Evolutionary conservation across 176 grass and related monocot genomes (phyloP), one percentile per base, ranked within the genome.

Genomic region (Aechmea fasciata): DNA sequence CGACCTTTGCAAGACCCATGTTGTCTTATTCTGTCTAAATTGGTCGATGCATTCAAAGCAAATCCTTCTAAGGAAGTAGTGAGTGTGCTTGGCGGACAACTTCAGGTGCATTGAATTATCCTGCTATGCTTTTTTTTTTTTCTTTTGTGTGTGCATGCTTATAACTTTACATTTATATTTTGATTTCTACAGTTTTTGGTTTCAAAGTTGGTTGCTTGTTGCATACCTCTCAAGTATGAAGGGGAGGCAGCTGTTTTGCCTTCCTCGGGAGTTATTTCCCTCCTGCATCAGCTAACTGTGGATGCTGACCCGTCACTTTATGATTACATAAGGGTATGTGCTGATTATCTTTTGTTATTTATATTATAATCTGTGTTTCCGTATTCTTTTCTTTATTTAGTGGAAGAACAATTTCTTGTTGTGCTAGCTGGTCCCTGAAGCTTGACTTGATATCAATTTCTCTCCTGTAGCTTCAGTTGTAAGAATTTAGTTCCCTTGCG

Each of bases 321-420:
- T 81, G 88, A 91, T 86, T 91, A 85, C 75, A 91, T 91, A 82
- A 89, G 78, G 79, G 92, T 96, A 91, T 67, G 83, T 1, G 33
- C 54, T 59, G 18, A 57, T 14, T 59, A 17, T 59, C 19, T 59
- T 17, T 18, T 17, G 15, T 59, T 14, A 17, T 17, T 13, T 59
- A 59, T 59, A 14, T 18, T 59, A 18, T 17, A n/a, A 14, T 15
- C 14, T 9, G 2, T 14, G 19, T 14, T 19, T 59, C 54, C 54
- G 14, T 59, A 18, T 59, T 59, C 54, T 59, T 59, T 59, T 18
- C 15, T 8, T 59, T 59, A 8, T 17, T 59, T 59, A 1, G 14
- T 17, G 13, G 8, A 61, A 73, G 62, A 25, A 50, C 9, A 19
- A 64, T 26, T 51, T 63, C 64, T 13, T 74, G 11, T 50, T 65